Conservation (phyloP, 371 early-diverging fungal genomes). For the Rhizomucor pusillus region DNA sequence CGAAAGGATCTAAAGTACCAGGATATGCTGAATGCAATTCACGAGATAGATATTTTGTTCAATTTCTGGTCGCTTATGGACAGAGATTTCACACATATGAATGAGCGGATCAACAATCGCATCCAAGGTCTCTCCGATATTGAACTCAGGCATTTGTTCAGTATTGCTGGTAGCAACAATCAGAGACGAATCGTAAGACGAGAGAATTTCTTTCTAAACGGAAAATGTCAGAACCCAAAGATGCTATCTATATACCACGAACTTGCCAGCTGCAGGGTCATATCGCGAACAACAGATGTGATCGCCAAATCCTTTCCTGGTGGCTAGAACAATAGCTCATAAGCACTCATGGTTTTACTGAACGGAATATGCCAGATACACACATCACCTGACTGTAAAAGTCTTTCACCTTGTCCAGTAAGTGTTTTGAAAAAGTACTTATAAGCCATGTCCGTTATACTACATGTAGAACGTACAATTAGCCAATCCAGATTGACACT, state of each 20-base stretch:
- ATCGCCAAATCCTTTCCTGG: slow-evolving; percentile 61
- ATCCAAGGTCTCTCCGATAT: slow-evolving; percentile 63
- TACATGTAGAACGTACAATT: slow-evolving; percentile 10
- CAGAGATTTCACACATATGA: slow-evolving; percentile 68
- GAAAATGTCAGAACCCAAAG: neutral
- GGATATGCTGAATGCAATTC: slow-evolving; percentile 71
- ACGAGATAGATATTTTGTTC: slow-evolving; percentile 72
- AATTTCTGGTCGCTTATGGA: slow-evolving; percentile 46
- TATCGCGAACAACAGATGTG: slow-evolving; percentile 64
- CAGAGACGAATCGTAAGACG: slow-evolving; percentile 74
- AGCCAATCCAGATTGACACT: neutral
- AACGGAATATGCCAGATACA: neutral
- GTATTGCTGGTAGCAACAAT: slow-evolving; percentile 37
- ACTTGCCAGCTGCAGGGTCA: slow-evolving; percentile 63
- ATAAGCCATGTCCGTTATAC: slow-evolving; percentile 64
- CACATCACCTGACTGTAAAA: slow-evolving; percentile 60
- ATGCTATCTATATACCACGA: neutral
- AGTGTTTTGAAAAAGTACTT: slow-evolving; percentile 70
- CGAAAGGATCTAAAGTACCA: slow-evolving; percentile 34
- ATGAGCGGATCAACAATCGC: slow-evolving; percentile 74
- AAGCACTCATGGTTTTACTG: neutral
- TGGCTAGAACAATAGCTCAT: slow-evolving; percentile 33
- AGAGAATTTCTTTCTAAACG: slow-evolving; percentile 74
- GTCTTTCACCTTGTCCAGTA: slow-evolving; percentile 59
- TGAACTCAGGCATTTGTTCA: slow-evolving; percentile 42